A percentile compares a stretch with the other conserved stretches of the same genome.
These are phyloP conservation scores for Maudiozyma barnettii DNA, from an alignment of 805 yeast genomes.

Conservation along the genomic window DNA sequence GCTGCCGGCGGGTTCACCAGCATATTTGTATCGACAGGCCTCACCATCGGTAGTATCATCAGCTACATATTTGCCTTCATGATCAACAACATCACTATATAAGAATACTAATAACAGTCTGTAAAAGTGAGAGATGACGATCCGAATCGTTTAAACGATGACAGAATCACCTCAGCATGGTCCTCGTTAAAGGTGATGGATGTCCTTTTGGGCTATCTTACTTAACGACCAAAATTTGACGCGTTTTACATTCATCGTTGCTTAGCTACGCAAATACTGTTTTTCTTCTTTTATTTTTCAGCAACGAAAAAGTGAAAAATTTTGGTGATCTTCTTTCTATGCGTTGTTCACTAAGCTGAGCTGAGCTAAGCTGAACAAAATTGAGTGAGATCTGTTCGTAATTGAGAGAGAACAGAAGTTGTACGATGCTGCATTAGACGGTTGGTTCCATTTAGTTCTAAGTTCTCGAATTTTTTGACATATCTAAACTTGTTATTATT, in stretches of 20 bases:
- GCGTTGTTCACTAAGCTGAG: no score
- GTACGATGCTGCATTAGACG: no score
- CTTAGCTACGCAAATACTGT: neutral
- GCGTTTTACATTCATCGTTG: neutral
- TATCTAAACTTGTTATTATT: no score
- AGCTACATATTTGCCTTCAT: constrained; percentile 57
- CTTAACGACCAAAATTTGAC: no score
- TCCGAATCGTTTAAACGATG: no score
- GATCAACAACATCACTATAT: neutral
- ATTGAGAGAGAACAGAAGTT: neutral
- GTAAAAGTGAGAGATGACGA: no score
- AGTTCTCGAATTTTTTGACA: no score
- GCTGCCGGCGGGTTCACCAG: constrained; percentile 94
- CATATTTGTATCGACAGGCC: constrained; percentile 66
- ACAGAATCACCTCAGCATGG: no score
- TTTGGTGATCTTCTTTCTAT: neutral
- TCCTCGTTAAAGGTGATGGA: no score
- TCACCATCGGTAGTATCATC: constrained; percentile 67
- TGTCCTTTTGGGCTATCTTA: no score
- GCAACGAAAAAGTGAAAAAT: neutral
- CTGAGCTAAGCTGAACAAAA: neutral
- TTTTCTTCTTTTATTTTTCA: neutral
- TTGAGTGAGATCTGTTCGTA: neutral
- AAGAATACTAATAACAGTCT: neutral
- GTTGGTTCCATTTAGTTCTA: no score